These are phyloP conservation scores for Hypomontagnella submonticulosa DNA, from an alignment of 495 filamentous ascomycete species.

Conservation along the genomic window DNA sequence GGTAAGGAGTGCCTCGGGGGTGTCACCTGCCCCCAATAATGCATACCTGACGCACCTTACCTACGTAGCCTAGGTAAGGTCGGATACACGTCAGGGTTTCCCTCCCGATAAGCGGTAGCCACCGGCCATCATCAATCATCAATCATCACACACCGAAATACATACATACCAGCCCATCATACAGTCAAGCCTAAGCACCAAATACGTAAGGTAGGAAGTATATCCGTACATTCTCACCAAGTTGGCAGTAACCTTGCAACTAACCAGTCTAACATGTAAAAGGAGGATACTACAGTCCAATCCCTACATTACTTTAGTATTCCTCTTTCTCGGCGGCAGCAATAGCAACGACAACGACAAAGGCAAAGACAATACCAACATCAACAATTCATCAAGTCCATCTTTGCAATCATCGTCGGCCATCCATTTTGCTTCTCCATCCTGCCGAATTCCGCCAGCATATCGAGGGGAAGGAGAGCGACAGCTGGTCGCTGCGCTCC, in stretches of 20 bases:
- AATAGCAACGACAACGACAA: not conserved
- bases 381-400: not conserved
- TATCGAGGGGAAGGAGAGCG: conserved; percentile 6
- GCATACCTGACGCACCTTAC: not conserved
- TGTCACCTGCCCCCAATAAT: too few relatives aligned
- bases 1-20: too few relatives aligned
- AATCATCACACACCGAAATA: conserved; percentile 8
- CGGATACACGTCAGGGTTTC: too few relatives aligned
- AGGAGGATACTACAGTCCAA: too few relatives aligned
- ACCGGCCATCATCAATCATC: not conserved
- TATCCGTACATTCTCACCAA: too few relatives aligned
- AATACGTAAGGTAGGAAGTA: too few relatives aligned
- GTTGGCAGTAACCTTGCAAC: too few relatives aligned
- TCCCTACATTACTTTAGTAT: not conserved
- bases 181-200: not conserved
- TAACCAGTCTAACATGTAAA: too few relatives aligned
- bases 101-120: too few relatives aligned
- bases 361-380: conserved; percentile 7
- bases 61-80: too few relatives aligned
- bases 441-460: conserved; percentile 16
- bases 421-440: conserved; percentile 10
- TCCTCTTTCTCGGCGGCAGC: conserved; percentile 1
- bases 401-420: conserved; percentile 23
- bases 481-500: conserved; percentile 10
- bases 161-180: not conserved